Evolutionary conservation across 257 asterid species (phyloP), one percentile per base, ranked within the genome.

Genomic region (Leonotis leonurus): DNA sequence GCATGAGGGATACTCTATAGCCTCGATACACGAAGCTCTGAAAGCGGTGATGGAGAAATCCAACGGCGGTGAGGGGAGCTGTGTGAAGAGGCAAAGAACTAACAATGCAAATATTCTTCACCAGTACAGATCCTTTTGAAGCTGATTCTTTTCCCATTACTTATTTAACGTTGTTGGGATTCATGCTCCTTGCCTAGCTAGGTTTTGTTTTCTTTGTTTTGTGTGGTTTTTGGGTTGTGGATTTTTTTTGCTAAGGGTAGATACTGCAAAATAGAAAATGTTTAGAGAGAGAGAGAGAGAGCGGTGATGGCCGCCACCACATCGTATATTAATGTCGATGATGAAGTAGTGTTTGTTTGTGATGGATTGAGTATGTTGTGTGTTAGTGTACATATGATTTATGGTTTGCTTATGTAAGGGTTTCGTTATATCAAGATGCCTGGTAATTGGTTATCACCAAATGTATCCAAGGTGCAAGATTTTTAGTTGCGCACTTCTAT

Each of bases 21-120:
- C 32, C 43, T 78, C 89, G 8, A 75, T 86, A 13, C 83, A 81
- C 37, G 89, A 86, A 71, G 92, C 92, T 4, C 85, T 86, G 2
- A 84, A 73, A 70, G 74, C 81, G 13, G 85, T 86, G 3, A 76
- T 86, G 85, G 92, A 86, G 74, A 84, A 73, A 75, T 67, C 81
- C 6, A 73, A 71, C n/a, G 83, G 85, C 16, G 81, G 85, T 12
- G 89, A 78, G 12, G 89, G 77, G 7, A 70, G 83, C 29, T 78
- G 60, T 71, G 85, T 83, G 58, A 86, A 83, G 81, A 72, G 92
- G 72, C 95, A 84, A 72, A 81, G 89, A 69, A 81, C 85, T 21
- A 75, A n/a, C n/a, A n/a, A 78, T 67, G 64, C 68, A n/a, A 82
- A 40, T 62, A 68, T 75, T 66, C 80, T 79, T 75, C 78, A 81